Conservation (phyloP, 306 rosid species). For the Myrica gale region DNA sequence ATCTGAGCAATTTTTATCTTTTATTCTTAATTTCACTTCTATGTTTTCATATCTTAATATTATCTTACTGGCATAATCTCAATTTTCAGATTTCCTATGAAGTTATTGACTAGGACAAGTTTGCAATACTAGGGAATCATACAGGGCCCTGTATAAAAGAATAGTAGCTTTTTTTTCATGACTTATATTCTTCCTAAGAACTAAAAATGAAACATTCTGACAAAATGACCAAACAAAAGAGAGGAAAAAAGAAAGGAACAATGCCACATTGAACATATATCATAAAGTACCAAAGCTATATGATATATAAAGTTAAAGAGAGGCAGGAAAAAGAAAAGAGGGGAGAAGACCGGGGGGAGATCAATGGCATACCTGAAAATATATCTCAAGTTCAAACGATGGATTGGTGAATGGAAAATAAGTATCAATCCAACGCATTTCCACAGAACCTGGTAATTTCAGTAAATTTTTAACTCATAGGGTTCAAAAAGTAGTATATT, state of each 20-base stretch:
- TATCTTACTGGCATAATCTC: not conserved
- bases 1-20: not conserved
- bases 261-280: too few relatives aligned
- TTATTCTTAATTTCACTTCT: not conserved
- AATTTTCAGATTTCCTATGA: not conserved
- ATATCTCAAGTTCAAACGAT: slow-evolving; percentile 93
- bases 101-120: not conserved
- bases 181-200: not conserved
- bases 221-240: not conserved
- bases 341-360: not conserved
- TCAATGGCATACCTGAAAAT: slow-evolving; percentile 62
- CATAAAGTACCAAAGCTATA: too few relatives aligned
- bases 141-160: not conserved
- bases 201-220: not conserved
- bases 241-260: not conserved
- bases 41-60: not conserved
- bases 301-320: not conserved
- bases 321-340: not conserved
- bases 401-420: slow-evolving; percentile 95
- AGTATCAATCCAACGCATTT: slow-evolving; percentile 98
- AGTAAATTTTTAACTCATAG: slow-evolving; percentile 9
- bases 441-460: slow-evolving; percentile 72
- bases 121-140: not conserved
- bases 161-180: not conserved
- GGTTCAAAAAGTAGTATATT: not conserved